Evolutionary conservation across 2,329 filamentous ascomycete species (phyloP).

Genomic region (Fusarium sp.): DNA sequence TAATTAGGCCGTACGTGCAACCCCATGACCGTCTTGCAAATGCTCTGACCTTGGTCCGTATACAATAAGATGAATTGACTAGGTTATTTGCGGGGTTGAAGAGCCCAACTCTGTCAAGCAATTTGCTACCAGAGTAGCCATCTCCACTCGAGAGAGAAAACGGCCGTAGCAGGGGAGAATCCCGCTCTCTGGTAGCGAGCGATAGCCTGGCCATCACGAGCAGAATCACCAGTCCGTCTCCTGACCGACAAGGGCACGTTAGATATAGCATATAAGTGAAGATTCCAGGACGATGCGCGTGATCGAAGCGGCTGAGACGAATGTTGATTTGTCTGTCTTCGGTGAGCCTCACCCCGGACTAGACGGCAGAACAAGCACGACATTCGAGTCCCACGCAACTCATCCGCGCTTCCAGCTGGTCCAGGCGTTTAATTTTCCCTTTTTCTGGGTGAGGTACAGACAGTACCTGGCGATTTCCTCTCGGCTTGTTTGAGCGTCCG

Average conservation of each 20-base stretch:
- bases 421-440: slow-evolving; percentile 29
- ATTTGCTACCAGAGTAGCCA: slow-evolving; percentile 34
- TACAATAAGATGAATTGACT: slow-evolving; percentile 32
- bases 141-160: slow-evolving; percentile 27
- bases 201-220: slow-evolving; percentile 24
- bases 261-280: slow-evolving; percentile 16
- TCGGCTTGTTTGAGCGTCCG: slow-evolving; percentile 31
- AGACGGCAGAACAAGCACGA: slow-evolving; percentile 24
- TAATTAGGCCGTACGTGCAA: slow-evolving; percentile 20
- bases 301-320: slow-evolving; percentile 29
- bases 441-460: no score
- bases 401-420: slow-evolving; percentile 23
- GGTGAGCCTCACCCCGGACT: slow-evolving; percentile 25
- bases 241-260: slow-evolving; percentile 26
- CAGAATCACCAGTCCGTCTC: slow-evolving; percentile 34
- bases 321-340: slow-evolving; percentile 4
- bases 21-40: slow-evolving; percentile 29
- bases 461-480: slow-evolving; percentile 1
- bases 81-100: slow-evolving; percentile 40
- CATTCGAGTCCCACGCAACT: slow-evolving; percentile 30
- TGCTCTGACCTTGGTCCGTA: slow-evolving; percentile 29
- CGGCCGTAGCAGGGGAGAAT: slow-evolving; percentile 32
- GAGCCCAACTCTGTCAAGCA: slow-evolving; percentile 30
- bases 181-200: slow-evolving; percentile 31
- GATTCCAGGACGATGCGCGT: slow-evolving; percentile 22